Base-by-base conservation (phyloP, 306 rosid species). In the Trifolium fragiferum region DNA sequence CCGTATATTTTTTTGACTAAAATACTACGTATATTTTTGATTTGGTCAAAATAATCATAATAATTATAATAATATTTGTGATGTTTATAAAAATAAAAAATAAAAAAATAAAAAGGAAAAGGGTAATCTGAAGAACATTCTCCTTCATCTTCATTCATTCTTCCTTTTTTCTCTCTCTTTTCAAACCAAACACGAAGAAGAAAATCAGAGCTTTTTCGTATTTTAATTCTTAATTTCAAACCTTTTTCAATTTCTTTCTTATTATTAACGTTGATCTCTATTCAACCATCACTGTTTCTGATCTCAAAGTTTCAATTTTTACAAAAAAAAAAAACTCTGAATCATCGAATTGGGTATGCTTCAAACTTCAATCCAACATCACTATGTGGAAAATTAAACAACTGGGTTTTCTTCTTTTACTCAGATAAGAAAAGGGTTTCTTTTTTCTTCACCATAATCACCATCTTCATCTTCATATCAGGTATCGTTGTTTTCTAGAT, bases 121-220 rank as follows among this genome's bases (percentile, higher is more conserved):
- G 72, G 76, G 77, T 20, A 78, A 73, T 78, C 77, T 74, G 70
- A 64, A 18, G 77, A 78, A 82, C 74, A 78, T 82, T 82, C 86
- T 37, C 40, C 10, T 78, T 68, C 70, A 11, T 69, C 73, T 40
- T 43, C 59, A 44, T 32, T 54, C 40, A 30, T 68, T 35, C 13
- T 11, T 8, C 23, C 21, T 14, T 44, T 30, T 41, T 13, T 41
- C 74, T 58, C 60, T 80, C 21, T 51, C 13, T 10, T 72, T 75
- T 60, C 58, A 67, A 69, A 58, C 80, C 68, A 33, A 63, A 66
- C 75, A 61, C 74, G 15, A 60, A 20, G 53, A 47, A 72, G 41
- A 19, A 27, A 37, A 37, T 37, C 59, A 67, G 44, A n/a, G 20
- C 49, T 27, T 66, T 66, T 16, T 41, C 37, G 57, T 32, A 35